Base-by-base conservation (phyloP, 768 basidiomycete genomes). In the Infundibulicybe gibba region DNA sequence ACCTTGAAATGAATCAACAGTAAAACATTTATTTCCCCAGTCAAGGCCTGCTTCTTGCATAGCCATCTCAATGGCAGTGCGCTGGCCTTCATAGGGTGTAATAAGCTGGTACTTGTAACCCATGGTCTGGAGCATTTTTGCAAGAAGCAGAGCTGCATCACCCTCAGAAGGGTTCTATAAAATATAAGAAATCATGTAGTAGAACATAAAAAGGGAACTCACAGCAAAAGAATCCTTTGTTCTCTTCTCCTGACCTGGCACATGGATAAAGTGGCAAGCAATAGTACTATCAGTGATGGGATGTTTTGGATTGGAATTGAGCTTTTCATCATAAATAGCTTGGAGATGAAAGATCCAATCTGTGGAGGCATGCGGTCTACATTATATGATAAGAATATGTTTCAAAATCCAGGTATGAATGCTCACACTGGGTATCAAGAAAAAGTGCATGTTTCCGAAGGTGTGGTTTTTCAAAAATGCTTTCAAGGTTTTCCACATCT, bases 1-100 rank as follows among this genome's bases (percentile, higher is more conserved):
- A 86, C 89, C 88, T 80, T 90, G 89, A 51, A 90, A 90, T 8
- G 87, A 85, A 60, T 91, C 89, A 49, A 91, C 85, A 76, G 86
- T 90, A 62, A 89, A 91, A 55, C 82, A 84, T 47, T 76, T 90
- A 54, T 91, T 76, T 31, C 72, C 66, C 84, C 84, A 88, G 2
- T 67, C 47, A 1, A 92, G 62, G 0, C 68, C 73, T 43, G 70
- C 63, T 1, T 58, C 49, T 50, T 81, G 75, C 57, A 93, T 73
- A 14, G 59, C 59, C 5, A 66, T 57, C 61, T 90, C 85, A 60
- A 92, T 74, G 3, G 62, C 43, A 41, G 60, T 72, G 11, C 85
- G 72, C 59, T 93, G 90, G 6, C 72, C 79, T 61, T 87, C 87
- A 72, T 93, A 93, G 0, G 90, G 90, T 9, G 87, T 90, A 43